phyloP scores from a whole-genome alignment of 345 rosid species.

The Gynandropsis gynandra region DNA sequence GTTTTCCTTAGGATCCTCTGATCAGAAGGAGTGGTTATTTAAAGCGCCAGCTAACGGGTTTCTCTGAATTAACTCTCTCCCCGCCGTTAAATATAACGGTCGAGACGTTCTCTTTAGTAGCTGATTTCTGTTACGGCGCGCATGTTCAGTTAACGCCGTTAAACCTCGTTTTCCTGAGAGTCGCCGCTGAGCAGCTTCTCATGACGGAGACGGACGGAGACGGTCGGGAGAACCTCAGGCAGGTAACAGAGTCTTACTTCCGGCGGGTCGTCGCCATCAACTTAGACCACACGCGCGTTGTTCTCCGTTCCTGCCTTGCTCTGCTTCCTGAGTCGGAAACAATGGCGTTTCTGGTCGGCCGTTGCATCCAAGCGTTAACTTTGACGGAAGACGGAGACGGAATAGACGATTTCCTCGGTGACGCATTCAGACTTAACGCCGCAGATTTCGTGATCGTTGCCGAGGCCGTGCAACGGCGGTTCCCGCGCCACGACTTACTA shows the following conservation, averaged over 20 bases:
- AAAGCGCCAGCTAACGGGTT: conserved; percentile 50
- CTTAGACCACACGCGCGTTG: conserved; percentile 35
- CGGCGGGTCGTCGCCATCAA: conserved; percentile 34
- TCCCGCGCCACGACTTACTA: conserved; percentile 55
- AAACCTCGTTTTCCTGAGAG: conserved; percentile 51
- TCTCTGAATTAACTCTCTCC: conserved; percentile 50
- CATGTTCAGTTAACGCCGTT: conserved; percentile 55
- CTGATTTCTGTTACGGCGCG: conserved; percentile 57
- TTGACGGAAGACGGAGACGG: conserved; percentile 33
- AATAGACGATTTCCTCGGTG: conserved; percentile 36
- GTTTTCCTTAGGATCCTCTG: conserved; percentile 50
- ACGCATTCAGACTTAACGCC: conserved; percentile 34
- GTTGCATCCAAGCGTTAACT: conserved; percentile 44
- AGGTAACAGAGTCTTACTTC: conserved; percentile 62
- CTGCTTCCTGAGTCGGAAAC: conserved; percentile 81
- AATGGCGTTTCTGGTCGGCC: conserved; percentile 41
- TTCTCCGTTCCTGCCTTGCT: conserved; percentile 51
- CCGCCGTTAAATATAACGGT: conserved; percentile 73
- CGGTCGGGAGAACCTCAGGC: conserved; percentile 36
- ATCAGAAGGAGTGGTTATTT: conserved; percentile 55
- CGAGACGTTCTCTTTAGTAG: conserved; percentile 52
- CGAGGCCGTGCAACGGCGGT: conserved; percentile 43
- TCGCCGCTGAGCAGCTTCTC: conserved; percentile 63
- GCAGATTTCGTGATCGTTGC: conserved; percentile 46
- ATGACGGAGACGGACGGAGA: conserved; percentile 36